phyloP scores from a whole-genome alignment of 495 filamentous ascomycete species.

The Podospora bellae-mahoneyi region DNA sequence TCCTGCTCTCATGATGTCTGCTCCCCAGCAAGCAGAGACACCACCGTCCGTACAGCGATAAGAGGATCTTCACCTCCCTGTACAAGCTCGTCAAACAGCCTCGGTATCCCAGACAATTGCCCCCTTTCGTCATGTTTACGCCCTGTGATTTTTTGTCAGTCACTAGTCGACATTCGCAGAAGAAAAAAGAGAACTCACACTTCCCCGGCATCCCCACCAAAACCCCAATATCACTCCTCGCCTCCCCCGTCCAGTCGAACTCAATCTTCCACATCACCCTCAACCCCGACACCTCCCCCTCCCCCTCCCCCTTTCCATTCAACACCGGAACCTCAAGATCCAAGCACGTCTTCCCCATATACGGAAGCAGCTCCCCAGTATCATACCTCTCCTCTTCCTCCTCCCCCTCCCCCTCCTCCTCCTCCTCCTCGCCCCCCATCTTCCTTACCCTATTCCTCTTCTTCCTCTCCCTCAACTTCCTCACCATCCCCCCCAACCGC shows the following conservation, averaged over 20 bases:
- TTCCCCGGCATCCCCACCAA: slow-evolving; percentile 46
- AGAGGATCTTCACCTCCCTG: slow-evolving; percentile 48
- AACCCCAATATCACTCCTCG: slow-evolving; percentile 48
- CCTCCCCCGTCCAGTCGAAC: slow-evolving; percentile 65
- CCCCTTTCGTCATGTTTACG: slow-evolving; percentile 47
- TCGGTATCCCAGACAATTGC: slow-evolving; percentile 47
- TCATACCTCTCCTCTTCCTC: slow-evolving; percentile 8
- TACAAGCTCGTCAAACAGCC: slow-evolving; percentile 51
- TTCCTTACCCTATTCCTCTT: slow-evolving; percentile 22
- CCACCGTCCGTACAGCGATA: slow-evolving; percentile 49
- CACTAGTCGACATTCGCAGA: not conserved
- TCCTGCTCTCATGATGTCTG: slow-evolving; percentile 11
- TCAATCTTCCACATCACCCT: slow-evolving; percentile 54
- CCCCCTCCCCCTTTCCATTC: slow-evolving; percentile 9
- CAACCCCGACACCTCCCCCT: slow-evolving; percentile 29
- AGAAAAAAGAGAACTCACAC: slow-evolving; percentile 43
- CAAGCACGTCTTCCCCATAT: slow-evolving; percentile 43
- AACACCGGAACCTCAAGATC: slow-evolving; percentile 38
- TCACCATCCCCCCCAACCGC: slow-evolving; percentile 28
- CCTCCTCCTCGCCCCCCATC: slow-evolving; percentile 18
- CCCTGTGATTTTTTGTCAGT: slow-evolving; percentile 42
- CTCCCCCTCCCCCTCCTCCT: slow-evolving; percentile 15
- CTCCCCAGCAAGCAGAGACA: slow-evolving; percentile 49
- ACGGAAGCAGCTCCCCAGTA: slow-evolving; percentile 34
- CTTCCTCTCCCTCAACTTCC: slow-evolving; percentile 24